Conservation (phyloP, 73 alveolate species). For the Symbiodinium natans region DNA sequence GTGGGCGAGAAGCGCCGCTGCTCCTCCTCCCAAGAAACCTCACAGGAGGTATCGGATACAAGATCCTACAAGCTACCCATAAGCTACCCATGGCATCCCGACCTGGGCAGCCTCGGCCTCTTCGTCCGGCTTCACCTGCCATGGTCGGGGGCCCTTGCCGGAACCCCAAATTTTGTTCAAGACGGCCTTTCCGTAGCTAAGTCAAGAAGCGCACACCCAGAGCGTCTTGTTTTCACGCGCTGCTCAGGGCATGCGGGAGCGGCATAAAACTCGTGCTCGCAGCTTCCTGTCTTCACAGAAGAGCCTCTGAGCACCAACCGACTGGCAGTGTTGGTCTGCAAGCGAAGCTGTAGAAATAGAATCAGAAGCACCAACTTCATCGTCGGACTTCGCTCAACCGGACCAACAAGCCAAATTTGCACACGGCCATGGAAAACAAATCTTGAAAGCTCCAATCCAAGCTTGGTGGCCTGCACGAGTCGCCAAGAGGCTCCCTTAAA, state of each 20-base stretch:
- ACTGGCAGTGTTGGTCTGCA: background rate
- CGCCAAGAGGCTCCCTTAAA: background rate
- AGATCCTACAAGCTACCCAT: no score
- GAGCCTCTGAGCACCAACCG: no score
- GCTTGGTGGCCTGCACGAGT: background rate
- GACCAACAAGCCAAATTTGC: background rate
- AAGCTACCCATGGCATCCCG: background rate
- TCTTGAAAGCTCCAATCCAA: background rate
- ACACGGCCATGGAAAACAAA: background rate
- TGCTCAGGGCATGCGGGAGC: no score
- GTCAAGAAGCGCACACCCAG: no score
- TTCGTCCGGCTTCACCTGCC: background rate
- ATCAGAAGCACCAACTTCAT: background rate
- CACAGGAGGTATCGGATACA: no score
- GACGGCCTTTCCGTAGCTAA: no score
- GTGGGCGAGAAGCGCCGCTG: constrained; percentile 34
- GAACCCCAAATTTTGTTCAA: no score
- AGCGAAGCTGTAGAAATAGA: background rate
- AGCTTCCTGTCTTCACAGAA: no score
- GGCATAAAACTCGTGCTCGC: no score
- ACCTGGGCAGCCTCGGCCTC: background rate
- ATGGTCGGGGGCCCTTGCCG: no score
- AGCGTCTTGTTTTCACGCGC: no score
- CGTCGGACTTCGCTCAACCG: background rate
- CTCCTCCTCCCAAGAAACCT: constrained; percentile 60